Evolutionary conservation across 148 eudicot genomes (phyloP).

Genomic region (Bassia scoparia): DNA sequence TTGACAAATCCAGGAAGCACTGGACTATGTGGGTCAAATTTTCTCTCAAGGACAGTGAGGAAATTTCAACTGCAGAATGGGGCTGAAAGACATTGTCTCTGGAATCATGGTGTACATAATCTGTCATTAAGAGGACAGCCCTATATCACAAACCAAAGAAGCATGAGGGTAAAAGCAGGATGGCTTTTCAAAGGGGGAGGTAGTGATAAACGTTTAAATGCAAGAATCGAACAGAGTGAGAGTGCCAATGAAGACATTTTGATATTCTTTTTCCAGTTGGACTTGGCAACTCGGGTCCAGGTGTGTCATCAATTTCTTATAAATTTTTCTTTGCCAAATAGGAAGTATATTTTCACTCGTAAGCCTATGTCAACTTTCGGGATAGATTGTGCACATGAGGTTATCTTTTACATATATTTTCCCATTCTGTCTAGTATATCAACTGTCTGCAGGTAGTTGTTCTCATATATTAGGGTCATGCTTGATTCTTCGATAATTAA

Average conservation of each 20-base stretch:
- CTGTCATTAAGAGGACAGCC: conserved; percentile 32
- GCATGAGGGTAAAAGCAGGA: conserved; percentile 56
- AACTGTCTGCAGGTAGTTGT: neutral
- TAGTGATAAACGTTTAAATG: conserved; percentile 53
- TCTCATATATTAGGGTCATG: neutral
- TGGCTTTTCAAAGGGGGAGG: conserved; percentile 77
- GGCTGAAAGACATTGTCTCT: conserved; percentile 30
- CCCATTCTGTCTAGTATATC: neutral
- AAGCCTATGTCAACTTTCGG: neutral
- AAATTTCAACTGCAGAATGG: conserved; percentile 33
- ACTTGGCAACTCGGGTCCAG: conserved; percentile 86
- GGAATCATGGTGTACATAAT: conserved; percentile 34
- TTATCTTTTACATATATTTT: neutral
- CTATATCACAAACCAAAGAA: conserved; percentile 30
- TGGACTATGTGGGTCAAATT: conserved; percentile 44
- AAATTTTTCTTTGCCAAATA: neutral
- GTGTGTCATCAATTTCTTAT: conserved; percentile 33
- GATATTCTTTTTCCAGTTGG: conserved; percentile 92
- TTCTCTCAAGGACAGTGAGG: conserved; percentile 32
- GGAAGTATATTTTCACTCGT: neutral
- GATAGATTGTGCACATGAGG: neutral
- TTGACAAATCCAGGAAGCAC: conserved; percentile 47
- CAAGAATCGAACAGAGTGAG: conserved; percentile 84
- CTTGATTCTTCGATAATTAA: neutral
- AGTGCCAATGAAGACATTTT: conserved; percentile 81